Percentiles rank a stretch among this genome's conserved stretches.
Evolutionary conservation across 2,329 filamentous ascomycete species (phyloP).

Genomic region (Pseudogymnoascus sp.): DNA sequence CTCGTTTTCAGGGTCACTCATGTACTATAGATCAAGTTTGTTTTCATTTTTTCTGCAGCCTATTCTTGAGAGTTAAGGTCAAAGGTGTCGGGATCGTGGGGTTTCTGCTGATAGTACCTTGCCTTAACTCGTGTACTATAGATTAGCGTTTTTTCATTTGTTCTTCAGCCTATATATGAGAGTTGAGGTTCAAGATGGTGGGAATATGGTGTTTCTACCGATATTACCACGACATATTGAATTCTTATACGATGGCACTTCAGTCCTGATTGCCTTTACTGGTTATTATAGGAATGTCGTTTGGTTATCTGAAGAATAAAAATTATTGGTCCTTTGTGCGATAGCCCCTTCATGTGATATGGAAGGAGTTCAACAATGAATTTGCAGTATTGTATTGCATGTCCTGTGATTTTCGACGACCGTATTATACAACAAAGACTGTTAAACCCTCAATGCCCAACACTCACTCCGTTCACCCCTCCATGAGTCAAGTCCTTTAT

Average conservation of each 20-base stretch:
- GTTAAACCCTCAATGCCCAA: not conserved
- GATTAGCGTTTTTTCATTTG: not conserved
- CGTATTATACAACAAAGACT: not conserved
- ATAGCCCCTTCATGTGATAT: not conserved
- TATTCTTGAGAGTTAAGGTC: not conserved
- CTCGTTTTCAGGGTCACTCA: not conserved
- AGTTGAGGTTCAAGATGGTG: not conserved
- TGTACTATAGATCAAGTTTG: not conserved
- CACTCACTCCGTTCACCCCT: not conserved
- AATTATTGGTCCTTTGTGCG: not conserved
- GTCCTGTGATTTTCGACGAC: not conserved
- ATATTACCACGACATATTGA: not conserved
- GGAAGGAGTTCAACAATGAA: not conserved
- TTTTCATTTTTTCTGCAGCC: not conserved
- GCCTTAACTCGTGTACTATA: not conserved
- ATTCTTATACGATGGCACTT: not conserved
- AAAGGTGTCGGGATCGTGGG: not conserved
- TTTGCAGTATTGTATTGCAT: not conserved
- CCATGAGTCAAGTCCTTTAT: not conserved
- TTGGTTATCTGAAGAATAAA: not conserved
- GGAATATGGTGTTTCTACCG: not conserved
- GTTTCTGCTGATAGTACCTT: not conserved
- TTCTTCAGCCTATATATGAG: not conserved
- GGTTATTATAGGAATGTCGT: not conserved
- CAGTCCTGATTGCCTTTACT: not conserved